Base-by-base conservation (phyloP, 768 basidiomycete species). In the Sistotremastrum niveocremeum region DNA sequence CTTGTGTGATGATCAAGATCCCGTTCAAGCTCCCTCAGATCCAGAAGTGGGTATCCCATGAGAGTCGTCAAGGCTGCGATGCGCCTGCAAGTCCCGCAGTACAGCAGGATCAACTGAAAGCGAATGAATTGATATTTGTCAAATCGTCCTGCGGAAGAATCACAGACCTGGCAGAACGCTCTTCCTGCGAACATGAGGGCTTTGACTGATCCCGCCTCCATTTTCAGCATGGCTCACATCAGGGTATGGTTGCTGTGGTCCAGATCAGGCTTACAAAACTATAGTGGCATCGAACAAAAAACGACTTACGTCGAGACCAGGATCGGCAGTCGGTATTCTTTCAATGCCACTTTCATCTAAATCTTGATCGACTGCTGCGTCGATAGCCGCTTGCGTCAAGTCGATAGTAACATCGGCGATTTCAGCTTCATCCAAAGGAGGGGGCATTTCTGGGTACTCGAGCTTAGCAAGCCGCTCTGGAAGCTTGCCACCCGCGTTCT, bases 401-500 rank as follows among this genome's bases (percentile, higher is more conserved):
- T 95, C 93, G 64, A 95, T 81, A 4, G 88, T 83, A 48, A 97
- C 65, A 57, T 94, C 88, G 55, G 86, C 63, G 54, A 95, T 81
- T 56, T 93, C 89, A 32, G 77, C 71, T 56, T 97, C 91, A 51
- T 91, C 87, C 11, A 80, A 70, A 8, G 77, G 66, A 29, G 78
- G 74, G 7, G 84, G 81, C 34, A 84, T 80, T 7, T 86, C 83
- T 4, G 91, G 89, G 12, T 80, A 81, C 7, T 74, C 65, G 40
- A 80, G 81, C 44, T 74, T 73, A 46, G 81, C 70, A 44, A 84
- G 79, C 32, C 70, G 70, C 43, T 70, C 66, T 0, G 90, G 90
- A 43, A 91, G 57, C 54, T 74, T 77, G 36, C 81, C 82, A 11
- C 71, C 71, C 36, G 77, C 72, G 60, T 86, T 93, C 48, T 75